These are phyloP conservation scores for Pleurotus salmoneostramineus DNA, from an alignment of 768 basidiomycete genomes.

Conservation along the genomic window DNA sequence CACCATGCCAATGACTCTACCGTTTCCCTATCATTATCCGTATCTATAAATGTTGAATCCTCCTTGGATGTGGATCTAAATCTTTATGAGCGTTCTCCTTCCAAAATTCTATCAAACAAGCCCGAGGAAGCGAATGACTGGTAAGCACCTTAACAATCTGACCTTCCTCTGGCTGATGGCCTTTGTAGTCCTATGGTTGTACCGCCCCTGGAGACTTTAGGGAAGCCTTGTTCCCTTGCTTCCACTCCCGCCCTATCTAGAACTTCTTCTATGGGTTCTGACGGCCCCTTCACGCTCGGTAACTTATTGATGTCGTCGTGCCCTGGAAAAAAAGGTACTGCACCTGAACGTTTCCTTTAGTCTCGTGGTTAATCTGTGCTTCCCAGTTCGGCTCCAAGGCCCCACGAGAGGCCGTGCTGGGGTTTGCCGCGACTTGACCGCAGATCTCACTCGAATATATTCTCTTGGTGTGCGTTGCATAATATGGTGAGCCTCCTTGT, in stretches of 20 bases:
- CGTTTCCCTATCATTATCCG: background rate
- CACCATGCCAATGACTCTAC: slow-evolving; percentile 1
- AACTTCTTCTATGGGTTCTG: background rate
- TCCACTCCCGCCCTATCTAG: background rate
- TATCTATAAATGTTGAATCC: background rate
- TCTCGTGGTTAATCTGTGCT: background rate
- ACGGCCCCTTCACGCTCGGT: slow-evolving; percentile 45
- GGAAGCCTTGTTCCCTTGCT: background rate
- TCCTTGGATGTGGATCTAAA: background rate
- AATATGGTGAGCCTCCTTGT: slow-evolving; percentile 56
- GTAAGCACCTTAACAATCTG: no score
- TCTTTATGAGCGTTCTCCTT: background rate
- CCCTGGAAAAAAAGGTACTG: slow-evolving; percentile 87
- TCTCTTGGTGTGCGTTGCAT: slow-evolving; percentile 74
- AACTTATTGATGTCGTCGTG: slow-evolving; percentile 89
- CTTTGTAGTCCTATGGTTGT: no score
- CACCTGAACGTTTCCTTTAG: slow-evolving; percentile 1
- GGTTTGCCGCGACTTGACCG: slow-evolving; percentile 78
- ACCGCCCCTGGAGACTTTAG: no score
- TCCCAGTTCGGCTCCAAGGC: slow-evolving; percentile 64
- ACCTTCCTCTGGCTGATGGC: no score
- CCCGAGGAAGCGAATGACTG: background rate
- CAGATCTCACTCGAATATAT: slow-evolving; percentile 75
- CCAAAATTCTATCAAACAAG: background rate
- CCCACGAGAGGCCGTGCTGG: slow-evolving; percentile 76